Percentiles rank a stretch among this genome's conserved stretches.
These are phyloP conservation scores for Hanseniaspora taiwanica DNA, from an alignment of 805 yeast species.

Conservation along the genomic window DNA sequence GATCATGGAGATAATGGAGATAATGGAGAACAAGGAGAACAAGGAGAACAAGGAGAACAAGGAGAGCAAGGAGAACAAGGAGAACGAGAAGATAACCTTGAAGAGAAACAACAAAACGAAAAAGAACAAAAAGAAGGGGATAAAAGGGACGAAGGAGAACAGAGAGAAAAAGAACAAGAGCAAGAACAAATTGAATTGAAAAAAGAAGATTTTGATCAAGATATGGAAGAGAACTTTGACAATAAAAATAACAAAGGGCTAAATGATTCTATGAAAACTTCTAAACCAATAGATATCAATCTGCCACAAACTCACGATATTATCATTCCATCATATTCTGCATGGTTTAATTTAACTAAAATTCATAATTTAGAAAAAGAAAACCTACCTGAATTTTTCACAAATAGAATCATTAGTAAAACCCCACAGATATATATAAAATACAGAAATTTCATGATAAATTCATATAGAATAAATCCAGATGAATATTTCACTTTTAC, in stretches of 20 bases:
- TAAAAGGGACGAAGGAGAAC: slow-evolving; percentile 5
- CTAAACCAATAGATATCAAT: slow-evolving; percentile 10
- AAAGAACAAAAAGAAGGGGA: slow-evolving; percentile 5
- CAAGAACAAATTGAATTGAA: slow-evolving; percentile 8
- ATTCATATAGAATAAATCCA: slow-evolving; percentile 79
- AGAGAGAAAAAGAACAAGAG: slow-evolving; percentile 3
- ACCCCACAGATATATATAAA: slow-evolving; percentile 70
- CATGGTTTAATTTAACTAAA: slow-evolving; percentile 69
- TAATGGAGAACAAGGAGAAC: no score
- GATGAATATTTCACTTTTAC: slow-evolving; percentile 82
- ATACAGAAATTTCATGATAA: slow-evolving; percentile 80
- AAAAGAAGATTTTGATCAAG: slow-evolving; percentile 2
- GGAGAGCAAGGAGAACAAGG: slow-evolving; percentile 8
- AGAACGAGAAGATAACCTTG: slow-evolving; percentile 6
- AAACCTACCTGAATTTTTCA: slow-evolving; percentile 81
- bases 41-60: slow-evolving; percentile 5
- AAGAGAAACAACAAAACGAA: slow-evolving; percentile 8
- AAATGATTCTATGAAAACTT: slow-evolving; percentile 5
- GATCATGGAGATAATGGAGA: no score
- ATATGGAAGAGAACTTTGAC: slow-evolving; percentile 1
- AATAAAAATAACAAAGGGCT: neutral
- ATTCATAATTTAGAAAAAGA: slow-evolving; percentile 70
- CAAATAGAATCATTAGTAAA: slow-evolving; percentile 55
- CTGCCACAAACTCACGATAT: slow-evolving; percentile 66
- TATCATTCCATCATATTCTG: slow-evolving; percentile 73